Base-by-base conservation (phyloP, 495 filamentous ascomycete species). In the Penicillium silybi region DNA sequence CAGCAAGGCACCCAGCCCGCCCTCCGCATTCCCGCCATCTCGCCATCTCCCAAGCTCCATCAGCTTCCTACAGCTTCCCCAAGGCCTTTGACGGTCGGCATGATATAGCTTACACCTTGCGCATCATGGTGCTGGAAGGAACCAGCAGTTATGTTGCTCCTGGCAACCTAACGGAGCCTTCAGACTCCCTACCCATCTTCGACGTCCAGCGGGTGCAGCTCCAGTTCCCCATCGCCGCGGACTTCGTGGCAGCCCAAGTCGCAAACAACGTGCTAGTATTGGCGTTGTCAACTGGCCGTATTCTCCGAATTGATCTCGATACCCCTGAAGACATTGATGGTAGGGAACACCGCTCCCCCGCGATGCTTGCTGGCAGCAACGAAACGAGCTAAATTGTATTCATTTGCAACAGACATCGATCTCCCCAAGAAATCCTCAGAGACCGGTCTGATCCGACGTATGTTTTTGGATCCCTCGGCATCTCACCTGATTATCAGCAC, bases 401-500 rank as follows among this genome's bases (percentile, higher is more conserved):
- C 39, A 47, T 50, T 29, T 26, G 51, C 46, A 26, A 50, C 54
- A 95, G 92, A 98, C 71, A 96, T 97, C 65, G 95, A 97, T 65
- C 85, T 98, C 25, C 95, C 95, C 23, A 95, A 93, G 73, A 95
- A 92, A 61, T 81, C 87, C 23, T 84, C 90, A 20, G 93, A 97
- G 65, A 80, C 89, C 41, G 93, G 93, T 53, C 76, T 95, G 20
- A 97, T 98, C 61, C 87, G 88, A 44, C 87, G 86, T 68, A 88
- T 97, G 83, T 98, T 98, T 70, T 85, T 98, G 49, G 93, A 98
- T 62, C 95, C 93, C 4, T 93, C 91, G 8, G 92, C 95, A 22
- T 96, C 90, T 2, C 93, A 98, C 71, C 71, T 98, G 16, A 82
- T 98, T 51, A 87, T 98, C 56, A 88, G 85, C 60, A 97, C 93